phyloP scores from a whole-genome alignment of 805 yeast genomes.

The Sporopachydermia lactativora region DNA sequence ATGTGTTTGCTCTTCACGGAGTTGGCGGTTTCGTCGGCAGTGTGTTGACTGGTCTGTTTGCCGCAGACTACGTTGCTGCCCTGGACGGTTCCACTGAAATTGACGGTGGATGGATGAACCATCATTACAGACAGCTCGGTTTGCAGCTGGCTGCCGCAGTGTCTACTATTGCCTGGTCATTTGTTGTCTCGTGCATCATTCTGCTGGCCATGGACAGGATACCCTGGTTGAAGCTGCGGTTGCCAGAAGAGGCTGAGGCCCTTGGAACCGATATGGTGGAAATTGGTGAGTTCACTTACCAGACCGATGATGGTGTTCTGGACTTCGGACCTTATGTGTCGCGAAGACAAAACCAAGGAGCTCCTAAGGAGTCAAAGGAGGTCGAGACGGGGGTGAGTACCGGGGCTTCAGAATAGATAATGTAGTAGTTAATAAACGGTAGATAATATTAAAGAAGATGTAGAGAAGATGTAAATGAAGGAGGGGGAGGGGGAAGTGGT shows the following conservation, averaged over 20 bases:
- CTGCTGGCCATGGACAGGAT: slow-evolving; percentile 60
- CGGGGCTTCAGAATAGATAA: too few relatives aligned
- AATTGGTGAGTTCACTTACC: slow-evolving; percentile 79
- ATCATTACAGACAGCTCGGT: slow-evolving; percentile 80
- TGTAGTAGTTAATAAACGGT: too few relatives aligned
- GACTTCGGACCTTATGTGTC: slow-evolving; percentile 2
- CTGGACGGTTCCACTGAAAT: slow-evolving; percentile 55
- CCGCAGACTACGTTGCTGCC: slow-evolving; percentile 85
- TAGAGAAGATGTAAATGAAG: too few relatives aligned
- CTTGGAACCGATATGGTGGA: slow-evolving; percentile 81
- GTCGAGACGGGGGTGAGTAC: too few relatives aligned
- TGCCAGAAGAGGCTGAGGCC: slow-evolving; percentile 82
- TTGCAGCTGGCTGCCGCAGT: slow-evolving; percentile 81
- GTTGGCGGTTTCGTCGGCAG: slow-evolving; percentile 86
- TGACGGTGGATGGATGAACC: slow-evolving; percentile 88
- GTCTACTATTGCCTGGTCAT: slow-evolving; percentile 69
- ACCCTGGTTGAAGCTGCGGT: slow-evolving; percentile 74
- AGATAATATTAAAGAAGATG: too few relatives aligned
- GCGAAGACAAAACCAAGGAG: too few relatives aligned
- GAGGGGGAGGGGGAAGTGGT: too few relatives aligned
- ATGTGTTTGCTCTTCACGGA: slow-evolving; percentile 87
- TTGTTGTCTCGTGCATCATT: slow-evolving; percentile 58
- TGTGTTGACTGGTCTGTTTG: slow-evolving; percentile 78
- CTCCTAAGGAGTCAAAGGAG: too few relatives aligned
- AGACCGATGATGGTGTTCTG: slow-evolving; percentile 33